Percentiles rank a stretch among this genome's conserved stretches.
Conservation (phyloP, 306 rosid genomes). For the Quercus bicolor region DNA sequence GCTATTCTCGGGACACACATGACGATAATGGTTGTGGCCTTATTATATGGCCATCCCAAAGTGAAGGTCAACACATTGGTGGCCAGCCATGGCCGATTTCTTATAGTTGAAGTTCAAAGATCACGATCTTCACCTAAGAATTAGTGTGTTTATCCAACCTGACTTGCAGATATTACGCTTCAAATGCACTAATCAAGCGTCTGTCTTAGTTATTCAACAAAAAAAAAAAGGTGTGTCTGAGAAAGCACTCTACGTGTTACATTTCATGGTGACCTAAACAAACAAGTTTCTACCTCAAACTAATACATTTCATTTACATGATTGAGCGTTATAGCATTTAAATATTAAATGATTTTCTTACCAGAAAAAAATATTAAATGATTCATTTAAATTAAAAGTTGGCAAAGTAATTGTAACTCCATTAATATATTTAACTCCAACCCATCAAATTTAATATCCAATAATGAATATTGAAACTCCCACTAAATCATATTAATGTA, state of each 20-base stretch:
- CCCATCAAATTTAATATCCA: no score
- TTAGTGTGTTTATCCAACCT: not conserved
- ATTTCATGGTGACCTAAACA: not conserved
- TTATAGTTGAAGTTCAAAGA: not conserved
- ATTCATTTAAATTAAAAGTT: no score
- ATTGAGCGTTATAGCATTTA: no score
- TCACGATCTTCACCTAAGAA: not conserved
- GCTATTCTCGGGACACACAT: not conserved
- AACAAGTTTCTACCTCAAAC: no score
- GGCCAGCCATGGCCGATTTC: conserved; percentile 1
- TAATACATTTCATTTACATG: not conserved
- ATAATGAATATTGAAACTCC: no score
- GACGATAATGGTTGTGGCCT: not conserved
- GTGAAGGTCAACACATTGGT: not conserved
- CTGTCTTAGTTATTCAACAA: not conserved
- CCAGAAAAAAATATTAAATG: no score
- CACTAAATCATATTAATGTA: no score
- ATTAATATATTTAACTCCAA: no score
- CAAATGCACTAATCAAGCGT: conserved; percentile 20
- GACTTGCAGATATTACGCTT: conserved; percentile 14
- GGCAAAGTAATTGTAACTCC: no score
- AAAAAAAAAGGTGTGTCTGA: conserved; percentile 5
- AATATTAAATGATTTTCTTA: no score
- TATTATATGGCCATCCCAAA: not conserved
- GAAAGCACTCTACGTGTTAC: not conserved